Base-by-base conservation (phyloP, 2,329 filamentous ascomycete species). In the Aspergillus persii region DNA sequence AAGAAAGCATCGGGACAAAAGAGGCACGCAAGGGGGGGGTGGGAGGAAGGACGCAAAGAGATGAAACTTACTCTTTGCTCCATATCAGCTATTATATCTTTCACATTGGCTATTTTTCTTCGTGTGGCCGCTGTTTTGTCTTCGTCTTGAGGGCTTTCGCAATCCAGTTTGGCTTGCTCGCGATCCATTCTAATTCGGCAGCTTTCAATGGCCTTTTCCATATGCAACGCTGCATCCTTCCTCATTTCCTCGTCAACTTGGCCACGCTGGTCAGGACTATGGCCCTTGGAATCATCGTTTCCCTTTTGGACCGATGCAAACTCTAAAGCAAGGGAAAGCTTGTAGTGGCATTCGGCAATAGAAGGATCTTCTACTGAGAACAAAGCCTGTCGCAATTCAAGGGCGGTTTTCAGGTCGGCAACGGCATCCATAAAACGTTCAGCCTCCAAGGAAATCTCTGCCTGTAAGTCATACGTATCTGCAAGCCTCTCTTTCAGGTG, bases 371-470 rank as follows among this genome's bases (percentile, higher is more conserved):
- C 91, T 53, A 89, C 83, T 0, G 91, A 84, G 71, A 91, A 92
- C 2, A 98, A 83, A 53, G 89, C 84, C 67, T 90, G 79, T 77
- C 96, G 96, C 69, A 96, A 85, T 46, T 85, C 84, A 52, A 98
- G 84, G 1, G 92, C 88, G 12, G 89, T 86, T 67, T 87, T 87
- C 54, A 91, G 87, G 76, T 99, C 95, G 50, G 86, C 84, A 55
- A 96, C 90, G n/a, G 95, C 94, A 66, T 91, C 89, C 47, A 86
- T 83, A 72, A 96, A 99, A 80, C 90, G 88, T 77, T 98, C 95
- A 67, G 95, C 96, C 79, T 99, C 95, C 30, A 99, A 82, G n/a
- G 90, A 96, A 62, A 99, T 97, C 77, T 99, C 95, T 8, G 93
- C 91, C 62, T 98, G 89, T 57, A 96, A 84, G 73, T 97, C 93